Conservation (phyloP, 306 rosid genomes). For the Luffa aegyptiaca region DNA sequence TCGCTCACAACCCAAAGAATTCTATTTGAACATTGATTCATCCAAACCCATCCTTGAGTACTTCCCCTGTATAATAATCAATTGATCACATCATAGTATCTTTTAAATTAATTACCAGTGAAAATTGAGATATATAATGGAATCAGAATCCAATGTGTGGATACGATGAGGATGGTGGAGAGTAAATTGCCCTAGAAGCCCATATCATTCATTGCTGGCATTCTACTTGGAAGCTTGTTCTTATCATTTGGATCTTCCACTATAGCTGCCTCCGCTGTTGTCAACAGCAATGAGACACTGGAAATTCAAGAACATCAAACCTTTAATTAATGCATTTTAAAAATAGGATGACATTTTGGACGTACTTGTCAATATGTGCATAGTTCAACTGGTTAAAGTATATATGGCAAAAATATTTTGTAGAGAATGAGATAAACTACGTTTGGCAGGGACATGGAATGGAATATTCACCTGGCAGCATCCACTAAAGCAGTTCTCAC, state of each 20-base stretch:
- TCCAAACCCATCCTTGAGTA: neutral
- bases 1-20: neutral
- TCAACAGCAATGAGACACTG: slow-evolving; percentile 74
- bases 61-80: neutral
- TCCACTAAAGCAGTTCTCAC: slow-evolving; percentile 80
- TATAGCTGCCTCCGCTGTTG: slow-evolving; percentile 73
- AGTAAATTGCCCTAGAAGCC: slow-evolving; percentile 19
- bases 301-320: neutral
- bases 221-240: slow-evolving; percentile 54
- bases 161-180: neutral
- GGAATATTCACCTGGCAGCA: slow-evolving; percentile 71
- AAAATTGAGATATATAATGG: neutral
- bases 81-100: neutral
- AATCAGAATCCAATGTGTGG: neutral
- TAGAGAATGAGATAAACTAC: neutral
- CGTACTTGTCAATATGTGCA: too few relatives aligned
- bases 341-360: neutral
- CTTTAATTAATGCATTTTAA: neutral
- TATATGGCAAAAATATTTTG: neutral
- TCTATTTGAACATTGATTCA: too few relatives aligned
- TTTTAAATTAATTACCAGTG: neutral
- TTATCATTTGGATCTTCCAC: slow-evolving; percentile 39
- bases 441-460: neutral
- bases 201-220: slow-evolving; percentile 62
- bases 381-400: neutral